These are phyloP conservation scores for Voacanga thouarsii DNA, from an alignment of 257 asterid species.

Conservation along the genomic window DNA sequence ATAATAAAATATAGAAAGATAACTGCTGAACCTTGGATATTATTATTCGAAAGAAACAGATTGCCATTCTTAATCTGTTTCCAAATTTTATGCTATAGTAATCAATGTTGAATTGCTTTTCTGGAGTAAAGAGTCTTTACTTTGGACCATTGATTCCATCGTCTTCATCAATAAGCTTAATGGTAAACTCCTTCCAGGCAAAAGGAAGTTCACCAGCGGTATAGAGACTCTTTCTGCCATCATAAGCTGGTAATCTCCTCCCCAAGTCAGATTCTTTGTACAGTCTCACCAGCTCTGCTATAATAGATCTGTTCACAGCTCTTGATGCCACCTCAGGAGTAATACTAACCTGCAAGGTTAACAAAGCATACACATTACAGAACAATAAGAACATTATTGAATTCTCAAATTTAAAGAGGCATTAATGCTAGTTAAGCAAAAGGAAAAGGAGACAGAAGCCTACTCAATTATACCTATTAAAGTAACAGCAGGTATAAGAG, in stretches of 20 bases:
- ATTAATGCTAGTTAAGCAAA: conserved; percentile 39
- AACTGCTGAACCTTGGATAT: neutral
- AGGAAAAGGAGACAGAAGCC: conserved; percentile 31
- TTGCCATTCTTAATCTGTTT: neutral
- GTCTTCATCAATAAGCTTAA: conserved; percentile 83
- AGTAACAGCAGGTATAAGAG: conserved; percentile 29
- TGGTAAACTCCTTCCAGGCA: conserved; percentile 75
- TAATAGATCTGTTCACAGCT: conserved; percentile 73
- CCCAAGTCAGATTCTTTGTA: conserved; percentile 88
- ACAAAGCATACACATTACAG: conserved; percentile 18
- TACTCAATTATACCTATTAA: conserved; percentile 34
- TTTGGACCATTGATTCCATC: conserved; percentile 75
- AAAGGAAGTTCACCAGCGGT: conserved; percentile 99
- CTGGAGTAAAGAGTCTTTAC: conserved; percentile 32
- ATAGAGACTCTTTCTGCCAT: conserved; percentile 88
- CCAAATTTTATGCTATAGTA: neutral
- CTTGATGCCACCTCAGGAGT: conserved; percentile 92
- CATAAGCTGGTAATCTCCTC: conserved; percentile 91
- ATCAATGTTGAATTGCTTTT: neutral
- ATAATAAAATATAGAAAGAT: neutral
- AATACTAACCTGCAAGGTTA: conserved; percentile 64
- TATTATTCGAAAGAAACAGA: too few species aligned
- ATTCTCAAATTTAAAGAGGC: conserved; percentile 33
- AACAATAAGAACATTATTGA: conserved; percentile 27
- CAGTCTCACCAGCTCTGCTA: conserved; percentile 79